Percentiles rank a stretch among this genome's conserved stretches.
Conservation (phyloP, 768 basidiomycete genomes). For the Lactifluus volemus region DNA sequence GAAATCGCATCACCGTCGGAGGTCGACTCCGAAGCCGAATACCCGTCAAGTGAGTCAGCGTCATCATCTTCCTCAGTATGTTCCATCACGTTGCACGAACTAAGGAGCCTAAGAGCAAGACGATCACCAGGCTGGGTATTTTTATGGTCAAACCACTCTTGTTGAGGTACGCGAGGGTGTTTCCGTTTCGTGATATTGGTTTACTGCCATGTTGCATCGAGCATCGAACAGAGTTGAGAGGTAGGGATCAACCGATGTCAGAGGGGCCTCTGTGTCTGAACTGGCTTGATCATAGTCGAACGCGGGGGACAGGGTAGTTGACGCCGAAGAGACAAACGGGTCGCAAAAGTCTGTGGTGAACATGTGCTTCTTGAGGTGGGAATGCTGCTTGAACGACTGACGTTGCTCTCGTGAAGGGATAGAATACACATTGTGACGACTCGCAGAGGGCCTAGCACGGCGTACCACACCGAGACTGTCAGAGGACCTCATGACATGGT, state of each 20-base stretch:
- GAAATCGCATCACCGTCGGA: background rate
- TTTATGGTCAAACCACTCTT: background rate
- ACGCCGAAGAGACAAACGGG: background rate
- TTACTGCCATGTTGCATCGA: background rate
- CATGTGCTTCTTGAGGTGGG: background rate
- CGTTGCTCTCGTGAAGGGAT: slow-evolving; percentile 6
- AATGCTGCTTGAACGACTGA: background rate
- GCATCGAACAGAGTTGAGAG: background rate
- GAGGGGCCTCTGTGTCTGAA: background rate
- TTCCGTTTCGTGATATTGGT: background rate
- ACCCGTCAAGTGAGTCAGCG: background rate
- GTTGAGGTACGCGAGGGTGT: background rate
- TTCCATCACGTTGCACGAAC: background rate
- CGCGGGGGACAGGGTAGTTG: background rate
- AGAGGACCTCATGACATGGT: background rate
- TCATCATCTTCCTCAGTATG: background rate
- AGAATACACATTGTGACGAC: slow-evolving; percentile 1
- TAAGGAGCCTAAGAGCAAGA: slow-evolving; percentile 1
- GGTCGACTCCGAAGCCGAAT: slow-evolving; percentile 4
- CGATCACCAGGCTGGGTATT: slow-evolving; percentile 8
- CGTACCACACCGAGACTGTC: background rate
- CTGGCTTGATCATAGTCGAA: background rate
- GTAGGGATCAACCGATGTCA: background rate
- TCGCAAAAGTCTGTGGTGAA: background rate
- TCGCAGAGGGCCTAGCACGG: background rate